Base-by-base conservation (phyloP, 2,329 filamentous ascomycete species). In the Diplodia intermedia region DNA sequence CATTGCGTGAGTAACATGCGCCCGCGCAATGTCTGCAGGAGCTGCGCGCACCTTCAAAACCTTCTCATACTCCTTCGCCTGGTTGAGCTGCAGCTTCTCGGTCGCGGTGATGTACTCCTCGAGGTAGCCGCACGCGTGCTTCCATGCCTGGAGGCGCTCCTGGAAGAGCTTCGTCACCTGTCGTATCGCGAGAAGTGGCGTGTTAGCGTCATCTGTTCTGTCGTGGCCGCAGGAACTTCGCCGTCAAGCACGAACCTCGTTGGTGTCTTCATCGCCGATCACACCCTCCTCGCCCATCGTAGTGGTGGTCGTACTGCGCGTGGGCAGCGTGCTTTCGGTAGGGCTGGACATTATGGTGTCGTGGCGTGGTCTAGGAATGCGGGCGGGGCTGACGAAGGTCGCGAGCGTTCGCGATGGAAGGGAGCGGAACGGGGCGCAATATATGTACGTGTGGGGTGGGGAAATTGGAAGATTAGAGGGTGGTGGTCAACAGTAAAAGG, bases 11-110 rank as follows among this genome's bases (percentile, higher is more conserved):
- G 33, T 26, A 36, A n/a, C 18, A 9, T 68, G n/a, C 53, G 29
- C 29, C 23, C 23, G 15, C 12, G 12, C 9, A 43, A 12, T 20
- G 14, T 40, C 31, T 40, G 14, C n/a, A 20, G 29, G n/a, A 14
- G 53, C 1, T 29, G 14, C 8, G 71, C 77, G 31, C 66, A 89
- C 90, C 89, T 98, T 99, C 75, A 98, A 82, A 11, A 95, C 90
- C 81, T 92, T 94, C 83, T 98, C 94, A 76, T 97, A 97, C 79
- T 98, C 94, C 83, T 97, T 98, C 66, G 92, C 89, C 73, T 97
- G 91, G 12, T 88, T 86, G 76, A 89, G 90, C 77, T 97, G 90
- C 69, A 92, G 85, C 85, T 94, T 97, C 79, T 97, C 93, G 3
- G 93, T 92, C 7, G 91, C 89, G 36, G 83, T 84, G 75, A 98